A percentile compares a stretch with the other conserved stretches of the same genome.
These are phyloP conservation scores for Apiospora arundinis DNA, from an alignment of 2,329 filamentous ascomycete genomes.

Conservation along the genomic window DNA sequence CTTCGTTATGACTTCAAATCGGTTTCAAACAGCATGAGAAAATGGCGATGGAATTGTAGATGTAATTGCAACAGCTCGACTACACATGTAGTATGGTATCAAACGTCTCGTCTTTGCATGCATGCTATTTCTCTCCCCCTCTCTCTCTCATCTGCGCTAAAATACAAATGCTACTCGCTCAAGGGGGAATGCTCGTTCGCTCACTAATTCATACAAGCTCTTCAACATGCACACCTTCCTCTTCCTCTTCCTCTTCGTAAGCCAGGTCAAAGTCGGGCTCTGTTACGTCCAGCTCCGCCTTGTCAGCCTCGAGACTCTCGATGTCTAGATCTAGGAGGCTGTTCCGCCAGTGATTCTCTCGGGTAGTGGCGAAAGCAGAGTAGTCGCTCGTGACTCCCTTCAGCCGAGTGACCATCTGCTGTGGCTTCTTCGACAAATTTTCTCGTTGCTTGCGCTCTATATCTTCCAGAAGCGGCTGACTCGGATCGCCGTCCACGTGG, in stretches of 20 bases:
- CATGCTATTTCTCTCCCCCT: background rate
- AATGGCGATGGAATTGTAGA: background rate
- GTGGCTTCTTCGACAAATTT: too few species aligned
- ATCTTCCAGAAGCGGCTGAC: constrained; percentile 50
- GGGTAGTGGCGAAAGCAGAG: background rate
- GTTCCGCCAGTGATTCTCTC: background rate
- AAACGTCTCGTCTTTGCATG: background rate
- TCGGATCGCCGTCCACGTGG: constrained; percentile 52
- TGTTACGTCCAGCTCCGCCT: background rate
- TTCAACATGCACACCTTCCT: background rate
- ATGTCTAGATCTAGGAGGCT: constrained; percentile 3
- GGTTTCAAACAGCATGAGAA: background rate
- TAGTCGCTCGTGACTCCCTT: background rate
- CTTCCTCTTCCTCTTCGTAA: background rate
- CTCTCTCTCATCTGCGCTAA: background rate
- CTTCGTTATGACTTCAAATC: background rate
- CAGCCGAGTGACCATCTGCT: background rate
- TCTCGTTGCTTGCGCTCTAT: constrained; percentile 53
- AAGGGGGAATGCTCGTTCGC: background rate
- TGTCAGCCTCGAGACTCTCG: background rate
- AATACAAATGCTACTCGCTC: background rate
- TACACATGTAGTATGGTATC: background rate
- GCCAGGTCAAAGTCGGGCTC: background rate
- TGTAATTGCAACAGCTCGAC: background rate
- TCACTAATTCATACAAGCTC: background rate